These are phyloP conservation scores for Suhomyces kilbournensis DNA, from an alignment of 805 yeast genomes.

Conservation along the genomic window DNA sequence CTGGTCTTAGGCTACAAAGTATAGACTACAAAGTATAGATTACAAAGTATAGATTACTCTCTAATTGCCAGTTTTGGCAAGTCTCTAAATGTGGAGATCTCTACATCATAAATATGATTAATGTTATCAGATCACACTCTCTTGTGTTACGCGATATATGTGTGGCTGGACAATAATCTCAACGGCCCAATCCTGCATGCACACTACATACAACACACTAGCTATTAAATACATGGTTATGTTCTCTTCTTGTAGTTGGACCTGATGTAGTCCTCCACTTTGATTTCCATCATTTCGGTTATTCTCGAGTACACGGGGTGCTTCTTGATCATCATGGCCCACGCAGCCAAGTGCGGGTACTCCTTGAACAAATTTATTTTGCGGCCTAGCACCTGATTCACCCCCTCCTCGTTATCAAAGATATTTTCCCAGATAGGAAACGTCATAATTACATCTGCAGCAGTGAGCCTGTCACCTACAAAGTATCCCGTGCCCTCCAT, in stretches of 20 bases:
- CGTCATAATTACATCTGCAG: conserved; percentile 53
- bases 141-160: background rate
- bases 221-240: background rate
- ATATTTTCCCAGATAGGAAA: conserved; percentile 43
- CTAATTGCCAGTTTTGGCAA: background rate
- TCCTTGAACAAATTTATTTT: conserved; percentile 27
- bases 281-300: conserved; percentile 29
- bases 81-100: background rate
- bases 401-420: conserved; percentile 36
- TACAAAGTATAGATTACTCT: background rate
- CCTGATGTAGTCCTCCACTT: conserved; percentile 17
- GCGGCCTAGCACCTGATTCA: conserved; percentile 32
- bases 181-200: background rate
- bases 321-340: conserved; percentile 30
- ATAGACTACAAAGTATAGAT: too few relatives aligned
- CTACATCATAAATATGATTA: background rate
- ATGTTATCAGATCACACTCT: background rate
- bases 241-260: background rate
- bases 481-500: conserved; percentile 35
- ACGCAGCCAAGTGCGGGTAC: conserved; percentile 37
- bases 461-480: conserved; percentile 50
- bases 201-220: background rate
- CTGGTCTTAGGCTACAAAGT: background rate
- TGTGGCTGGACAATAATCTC: background rate
- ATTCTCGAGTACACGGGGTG: conserved; percentile 34